Base-by-base conservation (phyloP, 2,329 filamentous ascomycete genomes). In the Metarhizium rileyi region DNA sequence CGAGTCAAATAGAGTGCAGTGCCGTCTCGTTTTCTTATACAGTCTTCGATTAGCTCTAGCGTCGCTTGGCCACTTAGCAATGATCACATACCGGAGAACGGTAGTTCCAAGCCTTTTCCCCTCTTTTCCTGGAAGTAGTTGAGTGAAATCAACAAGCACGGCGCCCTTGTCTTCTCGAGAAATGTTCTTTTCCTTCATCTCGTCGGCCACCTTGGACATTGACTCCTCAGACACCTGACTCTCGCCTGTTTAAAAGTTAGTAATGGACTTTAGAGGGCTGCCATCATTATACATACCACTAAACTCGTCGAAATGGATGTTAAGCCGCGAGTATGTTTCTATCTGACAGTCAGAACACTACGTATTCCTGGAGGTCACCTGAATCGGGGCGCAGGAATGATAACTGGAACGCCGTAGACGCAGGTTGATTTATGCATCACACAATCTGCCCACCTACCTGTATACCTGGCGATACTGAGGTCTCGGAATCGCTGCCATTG, bases 1-100 rank as follows among this genome's bases (percentile, higher is more conserved):
- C 86, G 80, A 46, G 87, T 87, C 44, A 90, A 75, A 63, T 91
- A 90, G 30, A 88, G 76, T 38, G 84, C 85, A 12, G 84, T 88
- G 49, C 86, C 86, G 55, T 87, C 83, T 56, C 78, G 80, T 70
- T 87, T 86, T 56, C 61, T 60, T 23, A 20, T 36, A 18, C 25
- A 48, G 20, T 16, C 3, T 9, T 26, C 12, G 23, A 46, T 53
- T 20, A 51, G 47, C 27, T 14, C 20, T 28, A 7, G 33, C 26
- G 4, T 20, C n/a, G 18, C n/a, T 22, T 38, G 14, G 36, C 22
- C 25, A 28, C 22, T 8, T 12, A 22, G 14, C 10, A 6, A 10
- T 25, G 23, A 14, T n/a, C 28, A 36, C 56, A 28, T 55, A 60
- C 58, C 83, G 78, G 51, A 90, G 77, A 48, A 90, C 77, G 25